Conservation (phyloP, 2,329 filamentous ascomycete genomes). For the Mycosphaerelloides madeirae region DNA sequence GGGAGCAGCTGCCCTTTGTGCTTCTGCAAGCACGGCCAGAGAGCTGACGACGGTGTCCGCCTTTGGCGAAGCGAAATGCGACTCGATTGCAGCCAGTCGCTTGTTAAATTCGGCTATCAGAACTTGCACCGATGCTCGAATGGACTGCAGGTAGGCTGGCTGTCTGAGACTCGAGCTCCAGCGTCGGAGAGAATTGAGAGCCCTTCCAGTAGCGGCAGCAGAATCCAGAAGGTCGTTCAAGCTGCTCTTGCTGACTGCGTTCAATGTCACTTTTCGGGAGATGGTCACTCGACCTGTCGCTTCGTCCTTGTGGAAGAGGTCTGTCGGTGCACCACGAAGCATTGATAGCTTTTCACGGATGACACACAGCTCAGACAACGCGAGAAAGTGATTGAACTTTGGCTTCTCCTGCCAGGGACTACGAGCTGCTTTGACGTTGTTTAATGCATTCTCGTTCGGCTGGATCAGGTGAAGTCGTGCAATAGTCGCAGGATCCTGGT, state of each 20-base stretch:
- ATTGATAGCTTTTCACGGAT: conserved; percentile 79
- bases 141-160: conserved; percentile 58
- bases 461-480: conserved; percentile 32
- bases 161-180: conserved; percentile 41
- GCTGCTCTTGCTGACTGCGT: conserved; percentile 18
- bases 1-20: conserved; percentile 51
- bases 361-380: conserved; percentile 65
- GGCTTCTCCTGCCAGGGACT: conserved; percentile 4
- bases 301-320: conserved; percentile 54
- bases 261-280: conserved; percentile 5
- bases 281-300: conserved; percentile 21
- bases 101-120: conserved; percentile 57
- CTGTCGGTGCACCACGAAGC: conserved; percentile 72
- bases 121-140: conserved; percentile 59
- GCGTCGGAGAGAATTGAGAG: conserved; percentile 44
- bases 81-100: conserved; percentile 56
- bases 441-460: conserved; percentile 27
- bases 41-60: conserved; percentile 62
- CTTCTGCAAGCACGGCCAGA: conserved; percentile 55
- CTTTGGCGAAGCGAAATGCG: conserved; percentile 52
- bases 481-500: conserved; percentile 34
- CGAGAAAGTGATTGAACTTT: background rate
- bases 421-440: conserved; percentile 34
- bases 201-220: conserved; percentile 47
- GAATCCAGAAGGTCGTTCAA: conserved; percentile 38